These are phyloP conservation scores for Boletus coccyginus DNA, from an alignment of 768 basidiomycete genomes.

Conservation along the genomic window DNA sequence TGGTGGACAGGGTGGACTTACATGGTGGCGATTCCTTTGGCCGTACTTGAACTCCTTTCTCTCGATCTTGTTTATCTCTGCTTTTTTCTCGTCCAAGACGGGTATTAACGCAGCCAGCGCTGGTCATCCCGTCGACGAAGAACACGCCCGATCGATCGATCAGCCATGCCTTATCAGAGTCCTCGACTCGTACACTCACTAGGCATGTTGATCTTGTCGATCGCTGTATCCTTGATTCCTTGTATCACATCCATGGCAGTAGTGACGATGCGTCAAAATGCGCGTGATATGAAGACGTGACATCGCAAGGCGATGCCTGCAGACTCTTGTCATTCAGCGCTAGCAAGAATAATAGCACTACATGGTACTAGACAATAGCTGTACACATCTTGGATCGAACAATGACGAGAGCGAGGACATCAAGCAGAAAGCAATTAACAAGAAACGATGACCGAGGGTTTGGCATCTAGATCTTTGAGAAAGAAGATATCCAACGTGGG, in stretches of 20 bases:
- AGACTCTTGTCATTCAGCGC: background rate
- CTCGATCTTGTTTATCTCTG: conserved; percentile 46
- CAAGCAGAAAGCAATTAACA: background rate
- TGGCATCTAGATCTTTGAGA: background rate
- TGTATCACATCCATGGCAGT: conserved; percentile 37
- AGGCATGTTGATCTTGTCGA: conserved; percentile 31
- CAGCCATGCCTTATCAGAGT: background rate
- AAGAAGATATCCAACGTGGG: background rate
- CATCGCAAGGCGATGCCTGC: background rate
- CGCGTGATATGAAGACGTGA: background rate
- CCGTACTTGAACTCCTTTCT: conserved; percentile 59
- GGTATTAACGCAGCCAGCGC: conserved; percentile 50
- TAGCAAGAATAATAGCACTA: background rate
- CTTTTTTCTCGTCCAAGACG: conserved; percentile 45
- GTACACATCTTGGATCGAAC: background rate
- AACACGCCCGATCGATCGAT: background rate
- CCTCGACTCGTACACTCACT: conserved; percentile 27
- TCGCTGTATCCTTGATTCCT: conserved; percentile 28
- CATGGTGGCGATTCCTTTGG: conserved; percentile 38
- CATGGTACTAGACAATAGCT: background rate
- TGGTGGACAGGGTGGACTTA: background rate
- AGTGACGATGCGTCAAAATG: background rate
- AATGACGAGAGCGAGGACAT: background rate
- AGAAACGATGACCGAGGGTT: background rate
- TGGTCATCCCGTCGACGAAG: conserved; percentile 19